A percentile compares a stretch with the other conserved stretches of the same genome.
phyloP scores from a whole-genome alignment of 2,329 filamentous ascomycete species.

The Golovinomyces cichoracearum region DNA sequence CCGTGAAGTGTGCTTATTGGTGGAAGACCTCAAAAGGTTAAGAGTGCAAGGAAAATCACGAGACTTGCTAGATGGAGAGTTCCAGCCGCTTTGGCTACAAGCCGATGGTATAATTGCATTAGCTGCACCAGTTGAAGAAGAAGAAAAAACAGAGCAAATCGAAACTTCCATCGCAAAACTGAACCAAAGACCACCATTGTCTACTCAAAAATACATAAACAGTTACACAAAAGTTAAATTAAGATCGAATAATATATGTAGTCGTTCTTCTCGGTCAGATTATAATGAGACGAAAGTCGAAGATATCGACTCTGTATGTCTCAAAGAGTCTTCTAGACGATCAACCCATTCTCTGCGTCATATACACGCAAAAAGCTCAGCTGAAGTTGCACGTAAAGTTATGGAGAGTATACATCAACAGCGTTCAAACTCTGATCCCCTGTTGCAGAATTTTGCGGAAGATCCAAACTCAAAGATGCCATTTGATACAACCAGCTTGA shows the following conservation, averaged over 20 bases:
- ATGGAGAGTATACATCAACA: constrained; percentile 38
- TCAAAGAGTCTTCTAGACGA: neutral
- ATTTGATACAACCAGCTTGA: constrained; percentile 43
- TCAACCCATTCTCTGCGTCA: neutral
- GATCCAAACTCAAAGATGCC: constrained; percentile 26
- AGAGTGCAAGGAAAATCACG: constrained; percentile 43
- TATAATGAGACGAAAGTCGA: neutral
- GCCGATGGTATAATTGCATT: constrained; percentile 69
- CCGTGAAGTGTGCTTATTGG: constrained; percentile 51
- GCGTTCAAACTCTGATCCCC: constrained; percentile 20
- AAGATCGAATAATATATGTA: neutral
- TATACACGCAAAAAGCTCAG: constrained; percentile 14
- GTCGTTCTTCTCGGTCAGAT: too few relatives aligned
- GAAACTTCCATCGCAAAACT: constrained; percentile 10
- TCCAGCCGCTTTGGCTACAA: constrained; percentile 44
- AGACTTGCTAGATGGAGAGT: constrained; percentile 33
- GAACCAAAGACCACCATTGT: constrained; percentile 2
- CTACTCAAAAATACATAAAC: neutral
- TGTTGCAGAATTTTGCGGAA: constrained; percentile 10
- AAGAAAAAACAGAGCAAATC: neutral
- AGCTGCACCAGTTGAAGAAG: constrained; percentile 36
- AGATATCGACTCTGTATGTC: neutral
- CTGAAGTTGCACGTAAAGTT: constrained; percentile 30
- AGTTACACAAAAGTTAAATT: neutral
- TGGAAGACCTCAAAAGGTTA: constrained; percentile 60